These are phyloP conservation scores for Wickerhamiella pararugosa DNA, from an alignment of 1,139 yeast genomes.

Conservation along the genomic window DNA sequence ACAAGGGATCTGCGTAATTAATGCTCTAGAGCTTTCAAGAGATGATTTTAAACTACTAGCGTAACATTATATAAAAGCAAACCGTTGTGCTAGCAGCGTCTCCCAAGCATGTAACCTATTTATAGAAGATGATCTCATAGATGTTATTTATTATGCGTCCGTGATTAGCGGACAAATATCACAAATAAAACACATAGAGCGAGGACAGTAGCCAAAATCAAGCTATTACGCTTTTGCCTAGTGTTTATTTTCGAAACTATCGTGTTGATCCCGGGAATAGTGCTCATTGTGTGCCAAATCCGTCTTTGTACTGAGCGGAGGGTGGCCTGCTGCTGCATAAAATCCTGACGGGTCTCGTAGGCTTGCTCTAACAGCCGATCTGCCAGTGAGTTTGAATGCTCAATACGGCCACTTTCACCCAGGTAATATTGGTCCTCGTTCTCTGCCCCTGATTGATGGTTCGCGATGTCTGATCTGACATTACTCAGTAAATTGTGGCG, in stretches of 20 bases:
- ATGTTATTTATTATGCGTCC: too few relatives aligned
- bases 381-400: conserved; percentile 57
- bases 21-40: too few relatives aligned
- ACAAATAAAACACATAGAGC: conserved; percentile 58
- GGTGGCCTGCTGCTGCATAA: conserved; percentile 51
- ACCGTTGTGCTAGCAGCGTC: too few relatives aligned
- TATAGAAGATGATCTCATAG: too few relatives aligned
- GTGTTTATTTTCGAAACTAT: conserved; percentile 71
- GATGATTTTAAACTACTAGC: too few relatives aligned
- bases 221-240: conserved; percentile 72
- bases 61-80: too few relatives aligned
- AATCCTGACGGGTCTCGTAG: conserved; percentile 75
- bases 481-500: conserved; percentile 56
- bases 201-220: conserved; percentile 66
- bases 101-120: too few relatives aligned
- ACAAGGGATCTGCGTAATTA: too few relatives aligned
- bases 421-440: conserved; percentile 54
- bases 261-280: conserved; percentile 71
- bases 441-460: conserved; percentile 28
- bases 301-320: conserved; percentile 51
- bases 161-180: conserved; percentile 30
- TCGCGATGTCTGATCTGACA: conserved; percentile 64
- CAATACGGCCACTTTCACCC: conserved; percentile 62
- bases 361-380: conserved; percentile 74
- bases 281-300: conserved; percentile 44